A percentile compares a stretch with the other conserved stretches of the same genome.
These are phyloP conservation scores for Leptodermis oblonga DNA, from an alignment of 257 asterid species.

Conservation along the genomic window DNA sequence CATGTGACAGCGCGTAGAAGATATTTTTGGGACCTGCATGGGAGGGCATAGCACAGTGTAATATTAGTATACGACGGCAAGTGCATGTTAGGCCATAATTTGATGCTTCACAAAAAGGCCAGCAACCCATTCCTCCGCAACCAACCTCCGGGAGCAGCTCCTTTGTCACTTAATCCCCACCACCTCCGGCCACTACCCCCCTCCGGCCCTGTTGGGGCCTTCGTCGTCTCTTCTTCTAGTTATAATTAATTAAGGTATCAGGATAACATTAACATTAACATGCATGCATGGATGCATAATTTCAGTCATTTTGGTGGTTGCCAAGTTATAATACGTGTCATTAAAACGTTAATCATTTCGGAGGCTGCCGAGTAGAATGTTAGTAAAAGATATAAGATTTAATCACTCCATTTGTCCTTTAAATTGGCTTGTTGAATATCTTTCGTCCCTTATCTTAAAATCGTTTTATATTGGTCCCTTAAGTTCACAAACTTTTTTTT, in stretches of 20 bases:
- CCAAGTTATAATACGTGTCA: neutral
- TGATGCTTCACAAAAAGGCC: constrained; percentile 15
- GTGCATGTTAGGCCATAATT: constrained; percentile 21
- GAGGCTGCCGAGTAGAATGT: too few species aligned
- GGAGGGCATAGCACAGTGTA: neutral
- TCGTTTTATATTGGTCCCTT: too few species aligned
- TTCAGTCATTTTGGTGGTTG: too few species aligned
- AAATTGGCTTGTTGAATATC: too few species aligned
- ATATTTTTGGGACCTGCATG: constrained; percentile 5
- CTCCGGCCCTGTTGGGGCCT: neutral
- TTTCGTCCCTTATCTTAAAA: too few species aligned
- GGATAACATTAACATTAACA: too few species aligned
- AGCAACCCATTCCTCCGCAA: constrained; percentile 6
- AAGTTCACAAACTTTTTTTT: too few species aligned
- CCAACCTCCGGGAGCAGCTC: constrained; percentile 9
- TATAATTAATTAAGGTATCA: too few species aligned
- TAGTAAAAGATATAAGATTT: too few species aligned
- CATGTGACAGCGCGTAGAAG: neutral
- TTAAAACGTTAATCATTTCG: too few species aligned
- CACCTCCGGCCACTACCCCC: neutral
- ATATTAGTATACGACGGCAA: neutral
- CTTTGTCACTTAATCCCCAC: neutral
- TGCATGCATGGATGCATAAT: too few species aligned
- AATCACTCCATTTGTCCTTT: too few species aligned
- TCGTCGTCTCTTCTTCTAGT: neutral